Conservation (phyloP, 805 yeast species). For the Schizosaccharomyces pombe region ASM294v3 CU329670.1:4712001-4712500, state of each 20-base stretch:
- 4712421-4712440: constrained; percentile 13
- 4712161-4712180: not conserved
- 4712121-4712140: not conserved
- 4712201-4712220: constrained; percentile 9
- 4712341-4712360: constrained; percentile 8
- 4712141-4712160: not conserved
- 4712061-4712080: too few relatives aligned
- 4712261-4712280: constrained; percentile 15
- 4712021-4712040: too few relatives aligned
- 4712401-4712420: constrained; percentile 13
- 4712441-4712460: constrained; percentile 13
- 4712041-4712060: too few relatives aligned
- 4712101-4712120: not conserved
- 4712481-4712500: constrained; percentile 14
- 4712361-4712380: constrained; percentile 14
- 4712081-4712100: not conserved
- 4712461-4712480: constrained; percentile 15
- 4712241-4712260: constrained; percentile 17
- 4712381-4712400: constrained; percentile 10
- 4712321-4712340: constrained; percentile 13
- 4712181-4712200: not conserved
- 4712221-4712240: constrained; percentile 13
- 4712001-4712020: too few relatives aligned
- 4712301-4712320: constrained; percentile 15
- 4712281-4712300: constrained; percentile 15